Base-by-base conservation (phyloP, 2,329 filamentous ascomycete species). In the Lecanosticta acicola region DNA sequence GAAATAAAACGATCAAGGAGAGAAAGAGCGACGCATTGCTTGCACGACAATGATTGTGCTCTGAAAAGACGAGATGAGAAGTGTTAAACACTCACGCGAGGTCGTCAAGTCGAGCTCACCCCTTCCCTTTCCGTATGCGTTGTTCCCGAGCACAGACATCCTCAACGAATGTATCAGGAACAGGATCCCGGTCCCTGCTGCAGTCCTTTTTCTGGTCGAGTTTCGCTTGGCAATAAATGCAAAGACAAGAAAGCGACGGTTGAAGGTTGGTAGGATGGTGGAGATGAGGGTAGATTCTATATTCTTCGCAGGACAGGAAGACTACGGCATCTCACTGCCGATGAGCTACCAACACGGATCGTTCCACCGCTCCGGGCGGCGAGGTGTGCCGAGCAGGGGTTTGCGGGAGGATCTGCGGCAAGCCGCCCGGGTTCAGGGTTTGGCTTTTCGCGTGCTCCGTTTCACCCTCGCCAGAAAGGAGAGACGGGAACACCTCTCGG, bases 241-340 rank as follows among this genome's bases (percentile, higher is more conserved):
- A n/a, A n/a, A n/a, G n/a, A n/a, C n/a, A n/a, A n/a, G n/a, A n/a
- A n/a, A n/a, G n/a, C n/a, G n/a, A n/a, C n/a, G n/a, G n/a, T n/a
- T n/a, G n/a, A n/a, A n/a, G n/a, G n/a, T 33, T n/a, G 34, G 39
- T 32, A 33, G 20, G 26, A 34, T 32, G 21, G 32, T 17, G 11
- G 42, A 36, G 37, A 39, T 40, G 46, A 49, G 45, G 35, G n/a
- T n/a, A n/a, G n/a, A n/a, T n/a, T n/a, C n/a, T n/a, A n/a, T n/a
- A n/a, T n/a, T n/a, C n/a, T n/a, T 57, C 34, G 33, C 49, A 32
- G 35, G 57, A 38, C 40, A 53, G 50, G 41, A 51, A 29, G 47
- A 41, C 35, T 45, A 54, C 42, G 32, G 53, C 46, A 32, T 11
- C 24, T 29, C 24, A 11, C 11, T 29, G 24, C 24, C 24, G 24